Conservation (phyloP, 2,329 filamentous ascomycete species). For the Aspergillus quadricinctus region DNA sequence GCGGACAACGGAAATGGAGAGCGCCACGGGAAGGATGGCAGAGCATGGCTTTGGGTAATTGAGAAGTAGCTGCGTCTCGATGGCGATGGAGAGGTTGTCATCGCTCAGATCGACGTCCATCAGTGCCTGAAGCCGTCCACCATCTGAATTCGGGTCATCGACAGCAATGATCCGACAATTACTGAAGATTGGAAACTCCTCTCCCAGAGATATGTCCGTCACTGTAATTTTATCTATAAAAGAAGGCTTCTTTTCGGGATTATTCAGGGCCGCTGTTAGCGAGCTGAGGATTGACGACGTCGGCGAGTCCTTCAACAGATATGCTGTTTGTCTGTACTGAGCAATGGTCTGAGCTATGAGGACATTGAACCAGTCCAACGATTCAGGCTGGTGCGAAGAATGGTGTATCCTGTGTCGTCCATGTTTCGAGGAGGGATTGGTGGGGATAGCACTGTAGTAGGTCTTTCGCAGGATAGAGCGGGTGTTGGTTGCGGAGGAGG, state of each 20-base stretch:
- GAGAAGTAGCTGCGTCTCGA: constrained; percentile 89
- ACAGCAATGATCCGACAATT: constrained; percentile 95
- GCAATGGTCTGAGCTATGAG: constrained; percentile 94
- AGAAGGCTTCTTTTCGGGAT: constrained; percentile 77
- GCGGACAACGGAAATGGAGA: constrained; percentile 85
- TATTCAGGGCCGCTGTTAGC: constrained; percentile 80
- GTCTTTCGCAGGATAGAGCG: constrained; percentile 81
- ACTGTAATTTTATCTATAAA: constrained; percentile 93
- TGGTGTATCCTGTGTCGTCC: constrained; percentile 41
- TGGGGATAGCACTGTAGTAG: constrained; percentile 70
- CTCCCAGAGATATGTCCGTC: constrained; percentile 87
- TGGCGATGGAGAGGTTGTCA: constrained; percentile 85
- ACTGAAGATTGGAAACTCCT: constrained; percentile 98
- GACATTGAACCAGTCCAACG: constrained; percentile 98
- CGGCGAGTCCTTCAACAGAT: constrained; percentile 66
- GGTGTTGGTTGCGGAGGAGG: constrained; percentile 80
- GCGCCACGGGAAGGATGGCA: constrained; percentile 83
- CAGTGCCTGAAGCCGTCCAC: constrained; percentile 78
- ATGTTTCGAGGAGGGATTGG: constrained; percentile 37
- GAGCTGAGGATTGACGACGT: constrained; percentile 68
- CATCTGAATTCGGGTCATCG: constrained; percentile 52
- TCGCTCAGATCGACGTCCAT: constrained; percentile 96
- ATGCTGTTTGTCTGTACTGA: constrained; percentile 87
- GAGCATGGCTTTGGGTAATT: constrained; percentile 91
- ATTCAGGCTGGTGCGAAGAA: constrained; percentile 90